Conservation (phyloP, 495 filamentous ascomycete genomes). For the Penicillium longicatenatum region DNA sequence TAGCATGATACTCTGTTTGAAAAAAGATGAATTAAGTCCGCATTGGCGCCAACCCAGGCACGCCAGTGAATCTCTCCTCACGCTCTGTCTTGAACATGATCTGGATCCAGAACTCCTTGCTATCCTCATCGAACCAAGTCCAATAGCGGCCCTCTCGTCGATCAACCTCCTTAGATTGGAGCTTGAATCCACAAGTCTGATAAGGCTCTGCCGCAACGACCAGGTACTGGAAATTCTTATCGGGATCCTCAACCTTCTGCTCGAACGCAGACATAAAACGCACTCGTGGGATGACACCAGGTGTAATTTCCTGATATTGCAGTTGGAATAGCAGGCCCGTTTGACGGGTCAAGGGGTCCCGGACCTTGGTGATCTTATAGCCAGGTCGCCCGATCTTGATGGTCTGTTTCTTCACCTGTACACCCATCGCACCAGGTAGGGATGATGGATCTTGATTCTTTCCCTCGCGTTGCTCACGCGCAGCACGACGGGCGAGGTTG, state of each 20-base stretch:
- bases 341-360: conserved; percentile 88
- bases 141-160: conserved; percentile 83
- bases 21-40: conserved; percentile 19
- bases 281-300: conserved; percentile 74
- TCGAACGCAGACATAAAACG: conserved; percentile 97
- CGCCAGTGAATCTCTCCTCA: conserved; percentile 92
- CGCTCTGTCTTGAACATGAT: conserved; percentile 98
- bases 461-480: conserved; percentile 88
- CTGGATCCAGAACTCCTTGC: conserved; percentile 99
- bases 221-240: conserved; percentile 92
- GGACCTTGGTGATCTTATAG: conserved; percentile 96
- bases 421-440: conserved; percentile 71
- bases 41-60: conserved; percentile 81
- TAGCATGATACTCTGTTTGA: conserved; percentile 2
- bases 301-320: conserved; percentile 89
- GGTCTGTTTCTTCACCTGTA: conserved; percentile 83
- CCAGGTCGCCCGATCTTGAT: conserved; percentile 97
- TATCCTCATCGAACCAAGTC: conserved; percentile 94
- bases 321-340: conserved; percentile 91
- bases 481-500: conserved; percentile 95
- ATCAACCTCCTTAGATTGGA: conserved; percentile 94
- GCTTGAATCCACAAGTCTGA: conserved; percentile 94
- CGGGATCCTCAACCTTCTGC: conserved; percentile 93
- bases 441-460: conserved; percentile 71
- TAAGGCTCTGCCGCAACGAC: conserved; percentile 97